These are phyloP conservation scores for Neonectria sp. DNA, from an alignment of 2,329 filamentous ascomycete genomes.

Conservation along the genomic window DNA sequence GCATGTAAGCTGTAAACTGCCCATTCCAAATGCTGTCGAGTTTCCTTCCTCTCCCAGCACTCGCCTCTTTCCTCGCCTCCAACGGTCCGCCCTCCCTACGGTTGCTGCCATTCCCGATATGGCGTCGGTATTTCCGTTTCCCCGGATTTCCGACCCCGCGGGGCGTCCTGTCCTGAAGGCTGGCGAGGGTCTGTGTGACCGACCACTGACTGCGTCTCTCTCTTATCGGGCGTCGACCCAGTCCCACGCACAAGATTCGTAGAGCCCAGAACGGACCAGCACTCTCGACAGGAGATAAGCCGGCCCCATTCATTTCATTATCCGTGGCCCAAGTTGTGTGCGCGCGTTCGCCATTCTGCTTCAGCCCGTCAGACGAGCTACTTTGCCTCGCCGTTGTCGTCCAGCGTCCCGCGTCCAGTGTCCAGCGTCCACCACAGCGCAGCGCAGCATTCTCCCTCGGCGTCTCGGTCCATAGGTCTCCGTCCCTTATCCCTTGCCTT, in stretches of 20 bases:
- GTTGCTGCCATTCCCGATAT: constrained; percentile 7
- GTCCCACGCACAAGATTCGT: constrained; percentile 24
- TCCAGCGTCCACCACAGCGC: constrained; percentile 18
- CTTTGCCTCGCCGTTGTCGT: constrained; percentile 18
- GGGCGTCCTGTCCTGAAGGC: constrained; percentile 25
- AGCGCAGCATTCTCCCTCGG: constrained; percentile 1
- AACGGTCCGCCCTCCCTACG: neutral
- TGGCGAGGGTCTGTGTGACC: too few species aligned
- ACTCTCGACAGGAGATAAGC: constrained; percentile 3
- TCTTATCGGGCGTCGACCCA: constrained; percentile 35
- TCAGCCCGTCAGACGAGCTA: constrained; percentile 7
- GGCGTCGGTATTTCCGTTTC: constrained; percentile 40
- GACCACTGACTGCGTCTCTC: neutral
- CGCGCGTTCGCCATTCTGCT: constrained; percentile 11
- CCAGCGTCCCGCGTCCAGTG: constrained; percentile 15
- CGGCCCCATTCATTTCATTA: constrained; percentile 13
- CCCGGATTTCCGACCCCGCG: constrained; percentile 45
- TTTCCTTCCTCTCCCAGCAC: neutral
- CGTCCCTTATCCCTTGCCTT: constrained; percentile 24
- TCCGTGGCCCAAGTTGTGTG: constrained; percentile 3
- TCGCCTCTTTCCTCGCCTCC: neutral
- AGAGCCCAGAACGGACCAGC: neutral
- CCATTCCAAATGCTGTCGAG: neutral
- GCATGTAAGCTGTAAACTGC: neutral
- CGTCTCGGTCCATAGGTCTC: constrained; percentile 32